These are phyloP conservation scores for Euphorbia tirucalli DNA, from an alignment of 345 rosid species.

Conservation along the genomic window DNA sequence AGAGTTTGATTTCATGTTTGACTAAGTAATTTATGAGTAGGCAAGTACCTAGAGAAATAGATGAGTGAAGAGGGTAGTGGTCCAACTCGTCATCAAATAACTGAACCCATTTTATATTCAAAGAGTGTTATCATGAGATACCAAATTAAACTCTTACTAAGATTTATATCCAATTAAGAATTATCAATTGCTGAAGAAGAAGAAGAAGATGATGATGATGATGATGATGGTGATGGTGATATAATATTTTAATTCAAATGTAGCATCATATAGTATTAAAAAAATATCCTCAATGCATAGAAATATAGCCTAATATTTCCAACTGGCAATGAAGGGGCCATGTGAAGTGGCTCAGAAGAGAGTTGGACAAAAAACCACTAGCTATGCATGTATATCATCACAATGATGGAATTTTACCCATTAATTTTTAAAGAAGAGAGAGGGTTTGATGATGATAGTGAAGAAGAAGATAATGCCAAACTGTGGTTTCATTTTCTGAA, in stretches of 20 bases:
- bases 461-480: slow-evolving; percentile 36
- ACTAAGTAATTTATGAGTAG: slow-evolving; percentile 35
- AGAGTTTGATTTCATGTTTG: slow-evolving; percentile 46
- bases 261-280: background rate
- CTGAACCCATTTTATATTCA: slow-evolving; percentile 15
- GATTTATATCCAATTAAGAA: background rate
- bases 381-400: background rate
- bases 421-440: slow-evolving; percentile 15
- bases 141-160: background rate
- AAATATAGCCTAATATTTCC: slow-evolving; percentile 8
- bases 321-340: slow-evolving; percentile 25
- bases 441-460: slow-evolving; percentile 12
- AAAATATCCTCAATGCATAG: no score
- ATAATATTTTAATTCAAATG: background rate
- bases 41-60: slow-evolving; percentile 26
- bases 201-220: no score
- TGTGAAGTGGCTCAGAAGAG: slow-evolving; percentile 32
- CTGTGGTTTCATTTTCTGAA: slow-evolving; percentile 31
- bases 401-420: slow-evolving; percentile 14
- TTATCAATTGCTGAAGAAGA: no score
- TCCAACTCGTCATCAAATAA: slow-evolving; percentile 32
- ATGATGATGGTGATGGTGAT: no score
- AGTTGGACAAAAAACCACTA: slow-evolving; percentile 31
- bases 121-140: slow-evolving; percentile 23
- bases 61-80: slow-evolving; percentile 34